Conservation (phyloP, 129 eudicot genomes). For the Silybum marianum region DNA sequence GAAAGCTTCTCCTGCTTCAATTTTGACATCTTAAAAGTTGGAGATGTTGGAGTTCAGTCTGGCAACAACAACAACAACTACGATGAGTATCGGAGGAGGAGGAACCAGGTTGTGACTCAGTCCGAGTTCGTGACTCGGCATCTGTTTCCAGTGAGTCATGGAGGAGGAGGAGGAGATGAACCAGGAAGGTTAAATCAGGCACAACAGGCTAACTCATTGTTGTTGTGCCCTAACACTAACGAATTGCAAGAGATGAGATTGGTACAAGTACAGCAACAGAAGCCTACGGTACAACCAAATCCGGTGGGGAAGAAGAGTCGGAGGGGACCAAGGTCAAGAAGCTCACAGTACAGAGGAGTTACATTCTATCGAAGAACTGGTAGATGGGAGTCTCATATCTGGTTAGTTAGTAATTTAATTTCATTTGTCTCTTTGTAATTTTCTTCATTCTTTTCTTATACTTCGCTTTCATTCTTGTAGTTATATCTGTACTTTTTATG, state of each 20-base stretch:
- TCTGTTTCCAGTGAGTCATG: conserved; percentile 55
- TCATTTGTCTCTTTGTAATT: neutral
- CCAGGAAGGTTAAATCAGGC: conserved; percentile 10
- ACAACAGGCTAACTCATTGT: conserved; percentile 22
- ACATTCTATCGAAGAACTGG: conserved; percentile 86
- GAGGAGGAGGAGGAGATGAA: conserved; percentile 19
- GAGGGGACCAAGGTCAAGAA: conserved; percentile 84
- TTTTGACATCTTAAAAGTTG: conserved; percentile 47
- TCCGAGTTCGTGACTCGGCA: conserved; percentile 59
- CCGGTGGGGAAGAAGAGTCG: conserved; percentile 55
- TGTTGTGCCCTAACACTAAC: conserved; percentile 26
- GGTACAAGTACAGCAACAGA: conserved; percentile 36
- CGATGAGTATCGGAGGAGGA: conserved; percentile 20
- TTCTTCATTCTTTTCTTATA: neutral
- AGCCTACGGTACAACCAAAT: conserved; percentile 35
- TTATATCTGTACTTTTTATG: conserved; percentile 29
- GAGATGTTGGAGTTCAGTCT: conserved; percentile 20
- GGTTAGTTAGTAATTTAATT: conserved; percentile 38
- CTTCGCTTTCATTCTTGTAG: neutral
- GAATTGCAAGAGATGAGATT: conserved; percentile 36
- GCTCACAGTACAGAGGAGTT: conserved; percentile 90
- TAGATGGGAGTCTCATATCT: conserved; percentile 91
- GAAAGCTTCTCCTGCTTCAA: conserved; percentile 40
- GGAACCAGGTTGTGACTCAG: conserved; percentile 14
- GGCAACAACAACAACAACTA: conserved; percentile 1